A percentile compares a stretch with the other conserved stretches of the same genome.
phyloP scores from a whole-genome alignment of 2,329 filamentous ascomycete genomes.

The Magnaporthiopsis poae region DNA sequence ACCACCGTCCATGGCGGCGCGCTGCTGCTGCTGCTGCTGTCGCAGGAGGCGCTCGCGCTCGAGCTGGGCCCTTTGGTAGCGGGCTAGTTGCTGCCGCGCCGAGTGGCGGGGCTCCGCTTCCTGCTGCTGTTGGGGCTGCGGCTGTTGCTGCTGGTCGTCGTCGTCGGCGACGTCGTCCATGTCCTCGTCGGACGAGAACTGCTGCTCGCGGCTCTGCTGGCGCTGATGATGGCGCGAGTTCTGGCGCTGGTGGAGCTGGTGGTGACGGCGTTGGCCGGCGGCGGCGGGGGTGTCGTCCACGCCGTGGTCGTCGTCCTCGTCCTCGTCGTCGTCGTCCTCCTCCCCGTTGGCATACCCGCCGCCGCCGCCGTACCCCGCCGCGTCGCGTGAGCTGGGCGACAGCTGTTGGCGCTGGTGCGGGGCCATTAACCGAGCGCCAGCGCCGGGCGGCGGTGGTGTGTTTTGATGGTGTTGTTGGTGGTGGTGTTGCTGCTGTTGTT shows the following conservation, averaged over 20 bases:
- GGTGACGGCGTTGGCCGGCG: neutral
- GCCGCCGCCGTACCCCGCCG: neutral
- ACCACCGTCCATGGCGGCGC: too few species aligned
- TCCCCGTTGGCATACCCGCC: slow-evolving; percentile 10
- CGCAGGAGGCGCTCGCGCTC: neutral
- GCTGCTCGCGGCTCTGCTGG: slow-evolving; percentile 3
- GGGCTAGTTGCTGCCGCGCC: neutral
- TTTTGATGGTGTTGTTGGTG: slow-evolving; percentile 3
- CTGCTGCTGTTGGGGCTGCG: neutral
- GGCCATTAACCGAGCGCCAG: neutral
- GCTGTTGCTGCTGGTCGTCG: slow-evolving; percentile 9
- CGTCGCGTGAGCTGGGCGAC: neutral
- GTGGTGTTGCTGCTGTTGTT: slow-evolving; percentile 5
- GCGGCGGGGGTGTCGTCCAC: neutral
- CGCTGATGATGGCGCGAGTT: neutral
- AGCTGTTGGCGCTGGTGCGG: slow-evolving; percentile 10
- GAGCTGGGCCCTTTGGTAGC: slow-evolving; percentile 1
- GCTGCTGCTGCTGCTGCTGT: slow-evolving; percentile 1
- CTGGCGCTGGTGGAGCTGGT: neutral
- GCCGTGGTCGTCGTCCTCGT: slow-evolving; percentile 1
- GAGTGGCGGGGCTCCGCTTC: neutral
- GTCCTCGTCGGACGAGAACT: slow-evolving; percentile 8
- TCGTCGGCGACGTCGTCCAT: slow-evolving; percentile 8
- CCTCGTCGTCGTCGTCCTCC: slow-evolving; percentile 9
- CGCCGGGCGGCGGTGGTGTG: neutral